phyloP scores from a whole-genome alignment of 345 rosid genomes.

The Carallia brachiata region DNA sequence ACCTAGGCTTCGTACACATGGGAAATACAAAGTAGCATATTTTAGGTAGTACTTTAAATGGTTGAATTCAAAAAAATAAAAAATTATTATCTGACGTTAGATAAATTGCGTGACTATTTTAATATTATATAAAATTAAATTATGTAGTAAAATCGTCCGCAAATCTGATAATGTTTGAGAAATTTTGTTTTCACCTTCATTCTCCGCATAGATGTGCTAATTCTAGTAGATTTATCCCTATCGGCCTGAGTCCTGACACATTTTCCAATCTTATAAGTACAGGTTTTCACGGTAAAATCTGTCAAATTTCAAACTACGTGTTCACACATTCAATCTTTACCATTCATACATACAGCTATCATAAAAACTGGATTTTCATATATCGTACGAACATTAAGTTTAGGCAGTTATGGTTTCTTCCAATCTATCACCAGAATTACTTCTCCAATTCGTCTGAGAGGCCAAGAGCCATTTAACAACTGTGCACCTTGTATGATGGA shows the following conservation, averaged over 20 bases:
- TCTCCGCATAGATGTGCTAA: neutral
- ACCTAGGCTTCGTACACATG: neutral
- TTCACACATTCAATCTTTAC: too few species aligned
- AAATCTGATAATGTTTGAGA: neutral
- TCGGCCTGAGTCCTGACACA: neutral
- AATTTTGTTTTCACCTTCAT: neutral
- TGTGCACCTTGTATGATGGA: neutral
- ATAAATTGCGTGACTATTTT: too few species aligned
- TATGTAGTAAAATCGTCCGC: too few species aligned
- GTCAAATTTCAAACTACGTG: neutral
- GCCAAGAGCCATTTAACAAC: too few species aligned
- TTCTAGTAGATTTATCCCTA: too few species aligned
- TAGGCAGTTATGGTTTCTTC: neutral
- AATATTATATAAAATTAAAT: too few species aligned
- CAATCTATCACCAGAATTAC: neutral
- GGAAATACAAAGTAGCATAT: too few species aligned
- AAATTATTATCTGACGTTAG: neutral
- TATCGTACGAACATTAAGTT: neutral
- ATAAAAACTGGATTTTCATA: too few species aligned
- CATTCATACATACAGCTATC: too few species aligned
- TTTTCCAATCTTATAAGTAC: neutral
- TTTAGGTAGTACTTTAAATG: too few species aligned
- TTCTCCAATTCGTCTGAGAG: neutral
- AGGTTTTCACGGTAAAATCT: neutral
- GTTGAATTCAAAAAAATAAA: too few species aligned